These are phyloP conservation scores for Scheffersomyces amazonensis DNA, from an alignment of 805 yeast species.

Conservation along the genomic window DNA sequence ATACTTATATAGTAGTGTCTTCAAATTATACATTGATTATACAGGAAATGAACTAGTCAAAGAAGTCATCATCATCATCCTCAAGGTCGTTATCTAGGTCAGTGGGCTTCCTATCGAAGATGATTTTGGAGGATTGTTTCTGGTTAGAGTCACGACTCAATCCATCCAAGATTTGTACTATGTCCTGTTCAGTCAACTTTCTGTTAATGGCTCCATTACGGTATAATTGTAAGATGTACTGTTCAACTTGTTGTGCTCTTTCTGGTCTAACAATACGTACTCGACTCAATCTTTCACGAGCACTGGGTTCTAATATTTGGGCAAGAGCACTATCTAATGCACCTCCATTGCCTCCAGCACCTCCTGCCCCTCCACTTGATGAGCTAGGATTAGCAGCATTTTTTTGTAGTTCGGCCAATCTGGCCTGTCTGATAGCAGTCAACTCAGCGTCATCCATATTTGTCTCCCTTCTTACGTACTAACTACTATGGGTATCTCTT, in stretches of 20 bases:
- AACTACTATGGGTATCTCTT: no score
- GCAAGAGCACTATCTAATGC: conserved; percentile 39
- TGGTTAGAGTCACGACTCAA: conserved; percentile 69
- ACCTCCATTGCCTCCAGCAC: neutral
- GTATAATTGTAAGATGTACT: conserved; percentile 67
- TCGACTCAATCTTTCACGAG: conserved; percentile 83
- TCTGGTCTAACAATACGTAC: conserved; percentile 90
- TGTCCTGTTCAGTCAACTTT: conserved; percentile 76
- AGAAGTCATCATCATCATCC: conserved; percentile 20
- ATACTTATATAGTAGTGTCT: no score
- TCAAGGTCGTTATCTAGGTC: conserved; percentile 30
- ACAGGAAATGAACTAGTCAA: conserved; percentile 6
- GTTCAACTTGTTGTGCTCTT: conserved; percentile 84
- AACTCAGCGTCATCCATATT: conserved; percentile 91
- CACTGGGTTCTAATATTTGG: conserved; percentile 75
- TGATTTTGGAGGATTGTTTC: conserved; percentile 60
- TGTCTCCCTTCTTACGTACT: no score
- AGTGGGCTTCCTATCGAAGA: conserved; percentile 49
- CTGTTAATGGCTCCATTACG: conserved; percentile 72
- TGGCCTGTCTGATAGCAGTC: conserved; percentile 89
- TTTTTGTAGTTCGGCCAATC: conserved; percentile 77
- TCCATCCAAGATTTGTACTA: conserved; percentile 80
- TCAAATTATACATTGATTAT: no score
- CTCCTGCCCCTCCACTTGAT: conserved; percentile 1
- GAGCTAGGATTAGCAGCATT: conserved; percentile 41